phyloP scores from a whole-genome alignment of 2,329 filamentous ascomycete genomes.

The Hypoxylon sp. region DNA sequence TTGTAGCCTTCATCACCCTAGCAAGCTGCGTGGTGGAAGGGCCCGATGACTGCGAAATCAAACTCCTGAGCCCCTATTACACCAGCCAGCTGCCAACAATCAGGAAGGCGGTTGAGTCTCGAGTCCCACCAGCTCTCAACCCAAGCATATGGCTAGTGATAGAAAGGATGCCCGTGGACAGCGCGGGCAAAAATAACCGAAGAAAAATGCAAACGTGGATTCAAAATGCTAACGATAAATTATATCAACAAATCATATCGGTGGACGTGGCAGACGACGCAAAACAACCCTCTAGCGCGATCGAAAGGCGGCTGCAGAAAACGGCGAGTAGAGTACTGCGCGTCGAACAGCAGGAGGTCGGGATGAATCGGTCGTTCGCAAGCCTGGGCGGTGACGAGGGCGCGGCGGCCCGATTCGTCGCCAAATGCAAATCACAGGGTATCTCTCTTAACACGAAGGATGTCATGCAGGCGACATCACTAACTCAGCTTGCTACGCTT shows the following conservation, averaged over 20 bases:
- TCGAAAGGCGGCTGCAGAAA: constrained; percentile 51
- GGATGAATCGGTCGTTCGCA: constrained; percentile 53
- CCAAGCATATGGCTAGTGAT: constrained; percentile 60
- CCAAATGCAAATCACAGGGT: constrained; percentile 50
- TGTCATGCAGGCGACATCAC: constrained; percentile 48
- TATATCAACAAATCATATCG: constrained; percentile 55
- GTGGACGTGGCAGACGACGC: constrained; percentile 50
- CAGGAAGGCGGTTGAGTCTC: constrained; percentile 48
- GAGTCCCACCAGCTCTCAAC: constrained; percentile 47
- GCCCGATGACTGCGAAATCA: constrained; percentile 46
- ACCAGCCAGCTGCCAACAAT: constrained; percentile 53
- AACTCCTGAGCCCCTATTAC: constrained; percentile 52
- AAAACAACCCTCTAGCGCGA: constrained; percentile 47
- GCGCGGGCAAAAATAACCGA: constrained; percentile 51
- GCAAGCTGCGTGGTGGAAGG: constrained; percentile 41
- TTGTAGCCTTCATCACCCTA: constrained; percentile 57
- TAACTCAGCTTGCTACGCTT: constrained; percentile 50
- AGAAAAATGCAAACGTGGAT: constrained; percentile 61
- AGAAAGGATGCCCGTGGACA: constrained; percentile 54
- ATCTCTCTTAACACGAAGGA: constrained; percentile 50
- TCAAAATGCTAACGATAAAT: constrained; percentile 59
- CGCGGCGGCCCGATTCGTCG: constrained; percentile 50
- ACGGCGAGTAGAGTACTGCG: constrained; percentile 50
- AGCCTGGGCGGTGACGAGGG: constrained; percentile 53
- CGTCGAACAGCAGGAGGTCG: constrained; percentile 50